Percentiles rank a stretch among this genome's conserved stretches.
phyloP scores from a whole-genome alignment of 768 basidiomycete genomes.

The Erythrobasidium yunnanense region DNA sequence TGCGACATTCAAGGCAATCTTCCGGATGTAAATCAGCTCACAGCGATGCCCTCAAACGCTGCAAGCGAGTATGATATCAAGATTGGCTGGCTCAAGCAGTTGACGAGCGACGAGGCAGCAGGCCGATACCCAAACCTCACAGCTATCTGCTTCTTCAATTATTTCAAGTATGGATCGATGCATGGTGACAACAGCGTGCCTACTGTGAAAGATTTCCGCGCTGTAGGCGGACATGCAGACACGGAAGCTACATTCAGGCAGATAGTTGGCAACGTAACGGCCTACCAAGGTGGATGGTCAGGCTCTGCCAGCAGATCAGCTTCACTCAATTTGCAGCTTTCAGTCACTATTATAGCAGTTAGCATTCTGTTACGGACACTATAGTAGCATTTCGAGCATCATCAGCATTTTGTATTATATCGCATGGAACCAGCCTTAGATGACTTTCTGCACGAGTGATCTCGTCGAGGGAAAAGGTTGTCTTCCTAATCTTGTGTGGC shows the following conservation, averaged over 20 bases:
- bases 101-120: slow-evolving; percentile 22
- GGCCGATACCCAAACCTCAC: slow-evolving; percentile 31
- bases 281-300: slow-evolving; percentile 26
- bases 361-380: no score
- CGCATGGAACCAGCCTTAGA: no score
- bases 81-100: slow-evolving; percentile 29
- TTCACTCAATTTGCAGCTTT: no score
- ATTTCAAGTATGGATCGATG: slow-evolving; percentile 16
- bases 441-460: no score
- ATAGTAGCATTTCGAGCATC: no score
- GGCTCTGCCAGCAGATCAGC: not conserved
- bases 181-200: slow-evolving; percentile 11
- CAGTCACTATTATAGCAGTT: no score
- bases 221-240: slow-evolving; percentile 13
- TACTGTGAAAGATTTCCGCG: slow-evolving; percentile 18
- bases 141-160: slow-evolving; percentile 32
- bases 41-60: not conserved
- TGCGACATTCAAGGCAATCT: slow-evolving; percentile 1
- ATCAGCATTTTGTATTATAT: no score
- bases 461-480: no score
- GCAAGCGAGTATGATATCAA: slow-evolving; percentile 27
- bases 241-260: slow-evolving; percentile 18
- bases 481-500: no score
- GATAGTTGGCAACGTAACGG: slow-evolving; percentile 29
- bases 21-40: slow-evolving; percentile 12